Conservation (phyloP, 2,329 filamentous ascomycete genomes). For the Venturiaceae sp. region DNA sequence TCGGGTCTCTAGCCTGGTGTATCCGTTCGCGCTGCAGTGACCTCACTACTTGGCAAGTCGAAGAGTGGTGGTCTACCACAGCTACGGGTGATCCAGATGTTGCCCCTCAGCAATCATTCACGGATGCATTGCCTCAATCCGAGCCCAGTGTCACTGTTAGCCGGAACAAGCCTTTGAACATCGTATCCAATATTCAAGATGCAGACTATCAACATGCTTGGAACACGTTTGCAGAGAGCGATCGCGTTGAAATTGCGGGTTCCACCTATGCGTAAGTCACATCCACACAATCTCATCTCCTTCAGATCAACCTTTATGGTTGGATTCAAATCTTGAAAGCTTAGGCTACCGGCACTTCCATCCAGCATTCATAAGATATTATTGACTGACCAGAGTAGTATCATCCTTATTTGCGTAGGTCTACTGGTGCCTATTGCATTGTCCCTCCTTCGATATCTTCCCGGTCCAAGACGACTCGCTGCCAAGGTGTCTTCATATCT, state of each 20-base stretch:
- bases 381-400: background rate
- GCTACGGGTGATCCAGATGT: background rate
- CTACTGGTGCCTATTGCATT: constrained; percentile 18
- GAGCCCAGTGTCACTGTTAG: background rate
- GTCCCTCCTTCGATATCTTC: constrained; percentile 17
- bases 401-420: constrained; percentile 17
- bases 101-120: background rate
- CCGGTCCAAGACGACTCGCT: constrained; percentile 15
- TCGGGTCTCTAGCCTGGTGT: constrained; percentile 15
- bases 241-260: background rate
- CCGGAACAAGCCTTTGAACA: background rate
- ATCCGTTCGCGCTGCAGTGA: constrained; percentile 11
- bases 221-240: background rate
- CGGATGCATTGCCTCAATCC: background rate
- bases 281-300: background rate
- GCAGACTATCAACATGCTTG: background rate
- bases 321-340: too few relatives aligned
- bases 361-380: too few relatives aligned
- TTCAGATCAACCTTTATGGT: too few relatives aligned
- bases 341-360: too few relatives aligned
- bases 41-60: constrained; percentile 11
- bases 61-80: constrained; percentile 10
- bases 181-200: background rate
- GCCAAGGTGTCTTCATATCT: constrained; percentile 14
- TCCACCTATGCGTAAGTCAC: background rate